phyloP scores from a whole-genome alignment of 1,284 basidiomycete genomes.

The Rhizopogon parksii region DNA sequence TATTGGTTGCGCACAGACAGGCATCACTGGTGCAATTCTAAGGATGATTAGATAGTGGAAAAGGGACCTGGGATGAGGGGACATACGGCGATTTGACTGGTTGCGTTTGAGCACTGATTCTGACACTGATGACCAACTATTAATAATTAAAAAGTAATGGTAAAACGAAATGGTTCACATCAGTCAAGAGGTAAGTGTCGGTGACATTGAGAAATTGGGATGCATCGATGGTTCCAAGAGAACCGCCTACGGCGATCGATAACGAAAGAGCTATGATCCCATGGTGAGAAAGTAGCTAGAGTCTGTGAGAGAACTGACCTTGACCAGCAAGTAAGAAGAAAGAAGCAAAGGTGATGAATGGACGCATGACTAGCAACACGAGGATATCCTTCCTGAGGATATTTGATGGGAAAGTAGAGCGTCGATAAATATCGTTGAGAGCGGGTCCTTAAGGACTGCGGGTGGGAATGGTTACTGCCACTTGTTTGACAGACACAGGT shows the following conservation, averaged over 20 bases:
- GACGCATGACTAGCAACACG: slow-evolving; percentile 18
- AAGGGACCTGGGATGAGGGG: background rate
- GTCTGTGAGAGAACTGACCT: slow-evolving; percentile 32
- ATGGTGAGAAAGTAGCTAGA: background rate
- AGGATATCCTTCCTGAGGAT: slow-evolving; percentile 14
- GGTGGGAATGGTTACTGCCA: background rate
- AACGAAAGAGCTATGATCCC: slow-evolving; percentile 39
- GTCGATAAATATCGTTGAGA: background rate
- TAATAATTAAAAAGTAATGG: background rate
- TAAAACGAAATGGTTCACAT: slow-evolving; percentile 30
- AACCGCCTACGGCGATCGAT: slow-evolving; percentile 40
- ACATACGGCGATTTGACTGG: slow-evolving; percentile 34
- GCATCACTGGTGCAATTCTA: slow-evolving; percentile 28
- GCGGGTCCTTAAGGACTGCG: background rate
- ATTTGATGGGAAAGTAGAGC: slow-evolving; percentile 2
- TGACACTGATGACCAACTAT: slow-evolving; percentile 38
- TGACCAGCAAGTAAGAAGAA: slow-evolving; percentile 43
- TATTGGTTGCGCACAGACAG: slow-evolving; percentile 46
- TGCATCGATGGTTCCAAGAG: slow-evolving; percentile 33
- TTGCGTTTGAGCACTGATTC: slow-evolving; percentile 33
- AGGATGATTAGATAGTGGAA: background rate
- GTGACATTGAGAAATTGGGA: slow-evolving; percentile 40
- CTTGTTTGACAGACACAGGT: background rate
- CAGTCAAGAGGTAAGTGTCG: slow-evolving; percentile 31
- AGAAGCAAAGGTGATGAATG: slow-evolving; percentile 26